Evolutionary conservation across 805 yeast genomes (phyloP), one percentile per base, ranked within the genome.

Genomic region (Starmerella stellata): DNA sequence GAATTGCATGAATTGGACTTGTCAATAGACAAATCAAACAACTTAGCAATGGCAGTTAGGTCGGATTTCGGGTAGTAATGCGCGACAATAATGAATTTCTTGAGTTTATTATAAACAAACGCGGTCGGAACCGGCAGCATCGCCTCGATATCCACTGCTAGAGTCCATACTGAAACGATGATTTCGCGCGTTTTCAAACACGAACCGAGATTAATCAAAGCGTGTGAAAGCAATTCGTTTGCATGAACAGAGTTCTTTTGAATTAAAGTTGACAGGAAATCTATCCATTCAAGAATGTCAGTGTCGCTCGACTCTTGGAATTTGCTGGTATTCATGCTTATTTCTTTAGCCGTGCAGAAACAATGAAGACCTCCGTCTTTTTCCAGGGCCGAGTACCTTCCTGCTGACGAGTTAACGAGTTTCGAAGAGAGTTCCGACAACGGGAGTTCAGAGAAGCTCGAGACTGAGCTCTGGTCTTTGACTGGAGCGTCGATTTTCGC

Each of bases 91-190:
- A 28, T 4, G 9, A 43, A 25, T 9, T 44, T 30, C 34, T 31
- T 18, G 9, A 37, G 14, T 21, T 43, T 43, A 4, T 28, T 24
- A 8, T 21, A 24, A 15, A 43, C n/a, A 14, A 23, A 16, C 3
- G 34, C 16, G 3, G 40, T 21, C 5, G 45, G 44, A 5, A 2
- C n/a, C 3, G 15, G 8, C 16, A 24, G 25, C 7, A 9, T 21
- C 21, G 27, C n/a, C 23, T 43, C 45, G 7, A 43, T 8, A 20
- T 35, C 29, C 2, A 40, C 8, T 2, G 44, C 41, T 2, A 32
- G 29, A 2, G 40, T 30, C 38, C 38, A 37, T 11, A 43, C 21
- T 2, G 15, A 29, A 9, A 43, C 35, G 2, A 27, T 21, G 4
- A 37, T 37, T 2, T 34, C 21, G 4, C 14, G 13, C 16, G n/a